Percentiles rank a stretch among this genome's conserved stretches.
These are phyloP conservation scores for Melampsora americana DNA, from an alignment of 1,284 basidiomycete species.

Conservation along the genomic window DNA sequence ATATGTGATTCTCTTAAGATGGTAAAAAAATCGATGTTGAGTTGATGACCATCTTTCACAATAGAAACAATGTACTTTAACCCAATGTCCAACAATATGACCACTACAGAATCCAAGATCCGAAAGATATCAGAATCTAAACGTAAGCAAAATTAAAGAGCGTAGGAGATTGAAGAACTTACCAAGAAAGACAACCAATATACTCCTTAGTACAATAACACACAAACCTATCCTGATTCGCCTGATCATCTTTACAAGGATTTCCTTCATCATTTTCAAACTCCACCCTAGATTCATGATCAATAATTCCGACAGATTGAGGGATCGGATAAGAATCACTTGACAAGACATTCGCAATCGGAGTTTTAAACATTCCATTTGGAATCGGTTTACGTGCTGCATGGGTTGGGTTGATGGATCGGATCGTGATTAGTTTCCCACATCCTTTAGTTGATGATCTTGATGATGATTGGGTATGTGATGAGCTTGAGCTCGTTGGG, in stretches of 20 bases:
- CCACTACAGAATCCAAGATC: background rate
- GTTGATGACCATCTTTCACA: constrained; percentile 1
- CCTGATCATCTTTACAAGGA: background rate
- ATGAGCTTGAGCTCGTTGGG: background rate
- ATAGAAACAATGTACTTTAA: background rate
- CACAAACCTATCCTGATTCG: background rate
- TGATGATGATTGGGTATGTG: background rate
- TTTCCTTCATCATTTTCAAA: constrained; percentile 14
- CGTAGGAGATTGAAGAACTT: constrained; percentile 7
- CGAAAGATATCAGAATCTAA: background rate
- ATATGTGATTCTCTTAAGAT: constrained; percentile 1
- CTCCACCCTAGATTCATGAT: constrained; percentile 1
- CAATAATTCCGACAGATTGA: constrained; percentile 9
- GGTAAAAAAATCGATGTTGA: constrained; percentile 5
- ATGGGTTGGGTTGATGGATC: background rate
- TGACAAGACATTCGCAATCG: background rate
- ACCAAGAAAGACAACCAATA: constrained; percentile 42
- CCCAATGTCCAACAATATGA: constrained; percentile 31
- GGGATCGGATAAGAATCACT: constrained; percentile 15
- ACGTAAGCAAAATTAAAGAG: background rate
- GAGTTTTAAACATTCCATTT: background rate
- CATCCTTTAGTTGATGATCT: background rate
- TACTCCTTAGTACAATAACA: constrained; percentile 27
- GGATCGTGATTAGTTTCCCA: constrained; percentile 15
- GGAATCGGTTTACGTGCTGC: background rate